phyloP scores from a whole-genome alignment of 805 yeast species.

The Maudiozyma serrabonitensis region DNA sequence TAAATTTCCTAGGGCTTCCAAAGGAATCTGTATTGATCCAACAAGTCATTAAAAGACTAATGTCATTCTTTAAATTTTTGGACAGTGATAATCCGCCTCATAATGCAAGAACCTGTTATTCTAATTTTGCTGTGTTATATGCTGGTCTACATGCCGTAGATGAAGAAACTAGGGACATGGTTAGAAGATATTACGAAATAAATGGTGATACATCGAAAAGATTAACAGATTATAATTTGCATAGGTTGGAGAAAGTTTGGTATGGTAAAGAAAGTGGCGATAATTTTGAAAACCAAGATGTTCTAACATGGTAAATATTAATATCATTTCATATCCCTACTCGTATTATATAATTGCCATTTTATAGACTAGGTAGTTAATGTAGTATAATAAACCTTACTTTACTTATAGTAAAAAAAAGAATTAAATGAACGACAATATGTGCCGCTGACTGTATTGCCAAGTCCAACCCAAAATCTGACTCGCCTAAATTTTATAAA shows the following conservation, averaged over 20 bases:
- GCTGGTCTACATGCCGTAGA: conserved; percentile 31
- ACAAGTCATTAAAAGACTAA: conserved; percentile 26
- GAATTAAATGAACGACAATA: too few relatives aligned
- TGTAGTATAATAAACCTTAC: background rate
- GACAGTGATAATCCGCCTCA: conserved; percentile 30
- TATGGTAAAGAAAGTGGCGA: conserved; percentile 24
- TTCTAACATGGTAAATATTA: conserved; percentile 23
- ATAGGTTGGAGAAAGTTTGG: conserved; percentile 29
- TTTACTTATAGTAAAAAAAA: background rate
- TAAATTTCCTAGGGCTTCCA: conserved; percentile 27
- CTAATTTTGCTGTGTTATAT: conserved; percentile 28
- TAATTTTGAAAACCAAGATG: conserved; percentile 28
- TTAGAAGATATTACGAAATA: conserved; percentile 23
- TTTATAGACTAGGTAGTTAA: background rate
- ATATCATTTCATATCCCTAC: too few relatives aligned
- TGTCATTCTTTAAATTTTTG: conserved; percentile 27
- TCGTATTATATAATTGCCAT: background rate
- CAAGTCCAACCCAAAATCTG: background rate
- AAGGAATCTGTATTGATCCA: conserved; percentile 27
- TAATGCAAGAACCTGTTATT: conserved; percentile 29
- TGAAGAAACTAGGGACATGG: conserved; percentile 25
- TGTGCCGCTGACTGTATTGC: too few relatives aligned
- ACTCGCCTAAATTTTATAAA: background rate
- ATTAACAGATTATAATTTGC: conserved; percentile 27
- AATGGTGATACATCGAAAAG: conserved; percentile 26